Base-by-base conservation (phyloP, 2,329 filamentous ascomycete species). In the Pseudopithomyces chartarum region DNA sequence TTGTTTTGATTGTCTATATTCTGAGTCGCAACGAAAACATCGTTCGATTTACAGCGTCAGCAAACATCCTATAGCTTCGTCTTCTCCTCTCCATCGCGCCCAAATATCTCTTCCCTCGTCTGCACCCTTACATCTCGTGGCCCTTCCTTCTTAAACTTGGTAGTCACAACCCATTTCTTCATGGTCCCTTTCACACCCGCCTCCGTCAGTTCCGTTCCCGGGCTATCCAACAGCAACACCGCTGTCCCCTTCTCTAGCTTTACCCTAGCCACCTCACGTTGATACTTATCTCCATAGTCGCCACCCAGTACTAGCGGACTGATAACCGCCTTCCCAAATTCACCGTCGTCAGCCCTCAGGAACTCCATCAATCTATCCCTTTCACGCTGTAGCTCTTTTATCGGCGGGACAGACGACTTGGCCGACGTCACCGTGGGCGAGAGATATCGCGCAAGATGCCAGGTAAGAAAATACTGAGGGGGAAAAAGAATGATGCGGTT, bases 401-500 rank as follows among this genome's bases (percentile, higher is more conserved):
- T 51, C 2, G 70, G 64, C 0, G 73, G 72, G 1, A 66, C 62
- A 0, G 68, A 69, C 0, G 60, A 68, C 1, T 1, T 66, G 58
- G 48, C 15, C 0, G 64, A 58, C 0, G 68, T 73, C 0, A 71
- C 26, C 0, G 67, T 66, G 4, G 78, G 75, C 3, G 69, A 71
- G 15, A 90, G 76, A 63, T 87, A 85, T 1, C 76, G 77, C 0
- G 82, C 73, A 1, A 91, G 75, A 0, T 90, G 76, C 33, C 82
- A 78, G 11, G 92, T 80, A 3, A 95, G 82, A 75, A 90, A 92
- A 70, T 88, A 89, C 70, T 98, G 95, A 0, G 95, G 95, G 3
- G 95, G 95, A 70, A 96, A 97, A 5, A 99, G 79, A 56, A 96
- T 90, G 58, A 97, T 87, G 38, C 90, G 82, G 26, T 87, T 87